Evolutionary conservation across 1,284 basidiomycete species (phyloP).

Genomic region (Sanguinoderma infundibulare): DNA sequence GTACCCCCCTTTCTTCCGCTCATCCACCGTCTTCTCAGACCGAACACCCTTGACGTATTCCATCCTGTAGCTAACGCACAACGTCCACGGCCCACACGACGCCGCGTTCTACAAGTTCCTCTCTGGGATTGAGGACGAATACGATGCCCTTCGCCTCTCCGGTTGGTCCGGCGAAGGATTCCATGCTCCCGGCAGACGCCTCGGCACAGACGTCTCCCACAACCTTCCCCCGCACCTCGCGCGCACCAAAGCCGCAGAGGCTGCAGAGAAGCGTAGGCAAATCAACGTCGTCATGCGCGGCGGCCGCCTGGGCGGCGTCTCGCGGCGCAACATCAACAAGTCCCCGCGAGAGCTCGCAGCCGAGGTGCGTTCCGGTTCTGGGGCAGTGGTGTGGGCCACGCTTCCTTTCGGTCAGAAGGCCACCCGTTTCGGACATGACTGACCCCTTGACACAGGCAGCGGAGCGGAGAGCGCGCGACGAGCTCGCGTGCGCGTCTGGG

Average conservation of each 20-base stretch:
- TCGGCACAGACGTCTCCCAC: slow-evolving; percentile 68
- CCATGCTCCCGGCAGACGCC: slow-evolving; percentile 66
- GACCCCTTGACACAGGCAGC: slow-evolving; percentile 63
- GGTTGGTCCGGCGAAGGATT: slow-evolving; percentile 89
- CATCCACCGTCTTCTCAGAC: not conserved
- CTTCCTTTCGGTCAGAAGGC: not conserved
- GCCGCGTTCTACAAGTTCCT: slow-evolving; percentile 83
- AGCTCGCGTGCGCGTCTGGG: slow-evolving; percentile 73
- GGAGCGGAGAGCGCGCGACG: slow-evolving; percentile 73
- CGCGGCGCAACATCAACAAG: slow-evolving; percentile 40
- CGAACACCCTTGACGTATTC: not conserved
- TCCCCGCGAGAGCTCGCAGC: slow-evolving; percentile 76
- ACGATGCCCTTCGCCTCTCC: slow-evolving; percentile 70
- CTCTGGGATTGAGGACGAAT: slow-evolving; percentile 80
- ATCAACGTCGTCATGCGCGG: slow-evolving; percentile 52
- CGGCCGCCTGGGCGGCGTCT: slow-evolving; percentile 56
- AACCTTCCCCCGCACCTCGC: slow-evolving; percentile 69
- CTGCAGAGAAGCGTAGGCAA: slow-evolving; percentile 73
- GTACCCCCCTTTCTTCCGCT: slow-evolving; percentile 9
- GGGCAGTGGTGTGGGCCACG: not conserved
- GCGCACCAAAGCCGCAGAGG: slow-evolving; percentile 68
- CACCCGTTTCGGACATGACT: not conserved
- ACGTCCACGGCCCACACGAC: slow-evolving; percentile 87
- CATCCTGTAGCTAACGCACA: slow-evolving; percentile 75
- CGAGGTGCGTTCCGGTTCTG: slow-evolving; percentile 53